A percentile compares a stretch with the other conserved stretches of the same genome.
phyloP scores from a whole-genome alignment of 139 green algal genomes.

The Chlorella sp. region DNA sequence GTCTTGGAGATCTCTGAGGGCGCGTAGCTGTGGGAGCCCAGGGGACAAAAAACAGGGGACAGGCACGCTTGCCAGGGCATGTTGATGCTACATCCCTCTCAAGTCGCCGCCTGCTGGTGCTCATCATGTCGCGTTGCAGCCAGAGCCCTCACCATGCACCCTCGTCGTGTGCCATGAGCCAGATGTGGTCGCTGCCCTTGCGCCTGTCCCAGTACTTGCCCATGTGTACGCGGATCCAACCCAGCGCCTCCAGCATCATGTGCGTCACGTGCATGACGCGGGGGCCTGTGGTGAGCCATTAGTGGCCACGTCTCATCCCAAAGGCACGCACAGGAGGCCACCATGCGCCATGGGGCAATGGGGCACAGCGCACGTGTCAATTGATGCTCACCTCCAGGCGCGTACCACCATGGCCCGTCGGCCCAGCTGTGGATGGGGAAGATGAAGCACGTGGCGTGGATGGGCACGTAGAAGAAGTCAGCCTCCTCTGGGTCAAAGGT shows the following conservation, averaged over 20 bases:
- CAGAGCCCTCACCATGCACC: slow-evolving; percentile 25
- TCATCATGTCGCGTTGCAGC: too few species aligned
- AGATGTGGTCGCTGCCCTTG: slow-evolving; percentile 47
- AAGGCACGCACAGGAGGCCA: too few species aligned
- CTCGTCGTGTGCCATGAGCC: slow-evolving; percentile 38
- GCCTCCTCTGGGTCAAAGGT: slow-evolving; percentile 44
- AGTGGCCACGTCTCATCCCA: neutral
- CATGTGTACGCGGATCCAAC: slow-evolving; percentile 40
- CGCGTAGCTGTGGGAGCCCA: neutral
- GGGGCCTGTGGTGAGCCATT: slow-evolving; percentile 7
- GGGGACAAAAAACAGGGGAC: neutral
- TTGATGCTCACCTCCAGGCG: slow-evolving; percentile 4
- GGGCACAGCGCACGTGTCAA: too few species aligned
- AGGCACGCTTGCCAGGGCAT: too few species aligned
- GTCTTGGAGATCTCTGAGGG: slow-evolving; percentile 36
- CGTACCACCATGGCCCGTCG: slow-evolving; percentile 30
- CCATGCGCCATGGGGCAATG: too few species aligned
- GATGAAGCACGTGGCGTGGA: slow-evolving; percentile 43
- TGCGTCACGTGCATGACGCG: slow-evolving; percentile 43
- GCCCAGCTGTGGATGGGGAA: slow-evolving; percentile 34
- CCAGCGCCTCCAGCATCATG: slow-evolving; percentile 39
- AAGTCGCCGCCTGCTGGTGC: too few species aligned
- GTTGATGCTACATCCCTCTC: too few species aligned
- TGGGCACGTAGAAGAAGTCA: slow-evolving; percentile 50
- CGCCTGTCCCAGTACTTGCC: slow-evolving; percentile 21